phyloP scores from a whole-genome alignment of 2,329 filamentous ascomycete genomes.

The Aaosphaeria pasadenensis region DNA sequence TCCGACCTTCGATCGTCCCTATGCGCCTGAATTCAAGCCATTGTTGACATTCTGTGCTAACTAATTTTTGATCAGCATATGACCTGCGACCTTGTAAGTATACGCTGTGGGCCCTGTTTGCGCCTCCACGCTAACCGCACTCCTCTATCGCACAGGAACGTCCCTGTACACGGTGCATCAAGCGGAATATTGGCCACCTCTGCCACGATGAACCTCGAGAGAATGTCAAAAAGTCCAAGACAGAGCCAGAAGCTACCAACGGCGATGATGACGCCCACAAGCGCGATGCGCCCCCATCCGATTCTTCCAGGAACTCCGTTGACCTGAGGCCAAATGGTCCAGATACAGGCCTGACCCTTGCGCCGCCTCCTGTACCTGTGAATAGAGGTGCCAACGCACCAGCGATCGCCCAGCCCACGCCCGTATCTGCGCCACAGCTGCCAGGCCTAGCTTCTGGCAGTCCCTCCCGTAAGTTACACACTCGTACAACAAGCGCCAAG shows the following conservation, averaged over 20 bases:
- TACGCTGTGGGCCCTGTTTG: conserved; percentile 16
- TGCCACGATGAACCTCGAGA: conserved; percentile 98
- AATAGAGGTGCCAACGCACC: conserved; percentile 42
- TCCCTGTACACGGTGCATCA: conserved; percentile 95
- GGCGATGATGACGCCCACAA: conserved; percentile 28
- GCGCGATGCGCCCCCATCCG: conserved; percentile 27
- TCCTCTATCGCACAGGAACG: conserved; percentile 64
- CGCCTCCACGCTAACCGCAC: conserved; percentile 22
- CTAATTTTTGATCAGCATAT: conserved; percentile 43
- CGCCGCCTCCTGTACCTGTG: conserved; percentile 31
- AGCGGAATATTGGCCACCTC: conserved; percentile 96
- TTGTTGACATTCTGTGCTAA: conserved; percentile 31
- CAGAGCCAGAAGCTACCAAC: conserved; percentile 38
- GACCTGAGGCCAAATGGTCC: conserved; percentile 26
- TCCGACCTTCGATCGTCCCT: conserved; percentile 19
- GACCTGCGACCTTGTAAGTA: conserved; percentile 51
- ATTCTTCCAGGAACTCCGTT: conserved; percentile 22
- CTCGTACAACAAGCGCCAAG: conserved; percentile 15
- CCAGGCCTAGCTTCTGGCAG: conserved; percentile 61
- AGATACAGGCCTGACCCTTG: conserved; percentile 39
- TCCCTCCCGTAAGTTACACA: conserved; percentile 68
- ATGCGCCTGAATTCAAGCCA: conserved; percentile 15
- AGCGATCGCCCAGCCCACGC: conserved; percentile 69
- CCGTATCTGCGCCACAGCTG: conserved; percentile 65
- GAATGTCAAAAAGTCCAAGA: conserved; percentile 72